A percentile compares a stretch with the other conserved stretches of the same genome.
Evolutionary conservation across 768 basidiomycete species (phyloP).

Genomic region (Auricularia sp.): DNA sequence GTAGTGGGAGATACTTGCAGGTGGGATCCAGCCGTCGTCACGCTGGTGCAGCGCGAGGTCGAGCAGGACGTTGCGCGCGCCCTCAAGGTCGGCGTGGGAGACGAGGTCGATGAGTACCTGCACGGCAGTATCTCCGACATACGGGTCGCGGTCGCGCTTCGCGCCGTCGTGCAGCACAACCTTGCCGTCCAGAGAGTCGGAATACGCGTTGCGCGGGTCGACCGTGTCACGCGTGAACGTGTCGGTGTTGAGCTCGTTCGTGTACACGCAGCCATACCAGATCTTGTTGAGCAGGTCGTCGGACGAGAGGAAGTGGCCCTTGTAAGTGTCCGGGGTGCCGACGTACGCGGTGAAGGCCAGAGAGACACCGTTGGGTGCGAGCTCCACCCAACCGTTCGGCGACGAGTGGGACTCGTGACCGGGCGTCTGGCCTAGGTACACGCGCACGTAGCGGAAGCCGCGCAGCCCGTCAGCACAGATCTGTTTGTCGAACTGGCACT

Average conservation of each 20-base stretch:
- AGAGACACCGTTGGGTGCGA: background rate
- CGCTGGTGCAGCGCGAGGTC: background rate
- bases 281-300: background rate
- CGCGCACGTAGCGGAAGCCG: conserved; percentile 1
- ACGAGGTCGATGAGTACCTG: background rate
- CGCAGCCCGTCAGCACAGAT: background rate
- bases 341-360: background rate
- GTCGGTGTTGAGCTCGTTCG: background rate
- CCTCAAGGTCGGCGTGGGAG: background rate
- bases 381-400: background rate
- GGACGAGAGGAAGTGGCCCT: background rate
- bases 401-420: background rate
- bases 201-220: background rate
- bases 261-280: background rate
- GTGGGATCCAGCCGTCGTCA: conserved; percentile 1
- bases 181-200: background rate
- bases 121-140: background rate
- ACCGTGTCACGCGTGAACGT: background rate
- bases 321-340: conserved; percentile 1
- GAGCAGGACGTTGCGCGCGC: background rate
- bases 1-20: background rate
- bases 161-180: background rate
- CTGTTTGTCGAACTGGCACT: background rate
- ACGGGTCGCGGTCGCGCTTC: conserved; percentile 1
- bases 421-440: background rate